These are phyloP conservation scores for Cladorrhinum sp. DNA, from an alignment of 2,329 filamentous ascomycete species.

Conservation along the genomic window DNA sequence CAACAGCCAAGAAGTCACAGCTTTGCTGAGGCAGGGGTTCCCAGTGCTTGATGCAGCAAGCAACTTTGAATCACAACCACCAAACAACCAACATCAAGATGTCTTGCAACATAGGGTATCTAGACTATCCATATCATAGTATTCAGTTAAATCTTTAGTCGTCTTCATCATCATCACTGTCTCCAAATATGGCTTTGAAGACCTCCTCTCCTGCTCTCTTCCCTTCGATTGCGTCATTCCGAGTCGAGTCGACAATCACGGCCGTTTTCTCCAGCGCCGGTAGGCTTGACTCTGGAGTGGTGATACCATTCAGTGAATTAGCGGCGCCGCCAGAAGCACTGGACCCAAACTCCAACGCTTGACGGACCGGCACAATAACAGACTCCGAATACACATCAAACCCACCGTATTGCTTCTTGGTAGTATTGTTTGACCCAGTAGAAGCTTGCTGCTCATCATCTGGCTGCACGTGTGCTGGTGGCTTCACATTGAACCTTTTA, in stretches of 20 bases:
- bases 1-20: background rate
- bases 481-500: slow-evolving; percentile 87
- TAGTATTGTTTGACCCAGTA: slow-evolving; percentile 16
- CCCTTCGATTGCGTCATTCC: slow-evolving; percentile 75
- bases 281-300: slow-evolving; percentile 11
- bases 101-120: background rate
- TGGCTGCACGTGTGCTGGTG: slow-evolving; percentile 65
- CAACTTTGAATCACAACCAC: background rate
- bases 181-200: slow-evolving; percentile 91
- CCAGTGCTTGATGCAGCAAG: background rate
- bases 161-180: slow-evolving; percentile 65
- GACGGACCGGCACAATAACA: slow-evolving; percentile 8
- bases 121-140: background rate
- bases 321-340: background rate
- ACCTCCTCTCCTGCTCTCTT: slow-evolving; percentile 74
- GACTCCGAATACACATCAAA: slow-evolving; percentile 22
- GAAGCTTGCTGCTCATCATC: slow-evolving; percentile 42
- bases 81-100: background rate
- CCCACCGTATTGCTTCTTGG: slow-evolving; percentile 20
- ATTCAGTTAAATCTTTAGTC: background rate
- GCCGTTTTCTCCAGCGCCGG: slow-evolving; percentile 20
- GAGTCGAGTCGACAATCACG: slow-evolving; percentile 62
- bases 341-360: slow-evolving; percentile 17
- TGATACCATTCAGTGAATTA: slow-evolving; percentile 4
- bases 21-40: background rate